These are phyloP conservation scores for Pichia scutulata DNA, from an alignment of 805 yeast species.

Conservation along the genomic window DNA sequence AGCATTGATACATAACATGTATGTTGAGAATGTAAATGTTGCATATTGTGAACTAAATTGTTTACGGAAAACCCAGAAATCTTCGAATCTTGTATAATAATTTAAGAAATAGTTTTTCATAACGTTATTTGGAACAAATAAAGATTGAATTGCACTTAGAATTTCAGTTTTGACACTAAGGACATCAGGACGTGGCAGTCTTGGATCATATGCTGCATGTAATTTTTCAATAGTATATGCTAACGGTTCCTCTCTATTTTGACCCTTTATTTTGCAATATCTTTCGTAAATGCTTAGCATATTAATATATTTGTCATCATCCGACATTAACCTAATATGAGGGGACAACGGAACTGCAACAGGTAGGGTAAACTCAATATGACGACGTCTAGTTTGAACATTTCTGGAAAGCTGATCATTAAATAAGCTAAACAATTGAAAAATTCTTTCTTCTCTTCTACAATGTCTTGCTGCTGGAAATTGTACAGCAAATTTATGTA, in stretches of 20 bases:
- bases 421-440: slow-evolving; percentile 85
- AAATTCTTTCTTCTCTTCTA: slow-evolving; percentile 90
- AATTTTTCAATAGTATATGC: slow-evolving; percentile 78
- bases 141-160: slow-evolving; percentile 78
- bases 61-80: slow-evolving; percentile 94
- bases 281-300: slow-evolving; percentile 83
- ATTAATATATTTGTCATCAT: slow-evolving; percentile 67
- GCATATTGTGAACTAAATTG: slow-evolving; percentile 95
- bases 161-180: slow-evolving; percentile 87
- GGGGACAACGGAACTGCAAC: slow-evolving; percentile 91
- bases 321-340: slow-evolving; percentile 82
- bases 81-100: slow-evolving; percentile 72
- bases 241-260: slow-evolving; percentile 83
- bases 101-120: slow-evolving; percentile 69
- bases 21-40: slow-evolving; percentile 83
- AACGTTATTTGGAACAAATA: slow-evolving; percentile 78
- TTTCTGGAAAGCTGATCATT: slow-evolving; percentile 72
- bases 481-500: slow-evolving; percentile 92
- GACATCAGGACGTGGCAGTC: slow-evolving; percentile 87
- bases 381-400: slow-evolving; percentile 82
- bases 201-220: slow-evolving; percentile 88
- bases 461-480: slow-evolving; percentile 97
- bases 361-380: slow-evolving; percentile 80
- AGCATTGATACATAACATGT: slow-evolving; percentile 87
- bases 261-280: slow-evolving; percentile 64